Percentiles rank a stretch among this genome's conserved stretches.
These are phyloP conservation scores for Trifolium dubium DNA, from an alignment of 306 rosid genomes.

Conservation along the genomic window DNA sequence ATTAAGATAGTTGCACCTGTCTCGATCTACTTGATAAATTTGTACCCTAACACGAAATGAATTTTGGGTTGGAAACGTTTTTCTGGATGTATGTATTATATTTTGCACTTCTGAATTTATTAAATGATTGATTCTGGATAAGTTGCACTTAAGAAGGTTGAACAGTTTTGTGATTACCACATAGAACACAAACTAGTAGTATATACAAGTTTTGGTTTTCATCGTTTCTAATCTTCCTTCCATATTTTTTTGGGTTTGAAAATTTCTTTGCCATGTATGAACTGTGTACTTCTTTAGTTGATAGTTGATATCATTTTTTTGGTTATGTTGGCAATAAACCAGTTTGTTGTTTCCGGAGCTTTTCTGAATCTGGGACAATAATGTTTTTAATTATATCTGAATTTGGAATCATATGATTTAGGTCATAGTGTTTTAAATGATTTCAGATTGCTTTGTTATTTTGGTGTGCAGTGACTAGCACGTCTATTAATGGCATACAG, in stretches of 20 bases:
- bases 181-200: constrained; percentile 14
- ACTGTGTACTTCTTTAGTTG: constrained; percentile 12
- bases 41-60: constrained; percentile 1
- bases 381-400: neutral
- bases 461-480: constrained; percentile 7
- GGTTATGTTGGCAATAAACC: constrained; percentile 5
- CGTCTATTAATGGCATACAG: constrained; percentile 22
- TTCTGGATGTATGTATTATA: constrained; percentile 5
- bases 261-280: constrained; percentile 20
- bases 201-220: constrained; percentile 24
- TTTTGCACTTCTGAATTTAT: constrained; percentile 5
- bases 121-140: constrained; percentile 5
- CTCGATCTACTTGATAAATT: constrained; percentile 4
- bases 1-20: constrained; percentile 26
- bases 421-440: neutral
- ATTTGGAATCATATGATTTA: neutral
- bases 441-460: constrained; percentile 13
- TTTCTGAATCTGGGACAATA: constrained; percentile 28
- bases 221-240: constrained; percentile 30
- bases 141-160: constrained; percentile 16
- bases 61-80: constrained; percentile 7
- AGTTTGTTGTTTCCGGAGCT: constrained; percentile 8
- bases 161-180: constrained; percentile 9
- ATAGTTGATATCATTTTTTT: constrained; percentile 15
- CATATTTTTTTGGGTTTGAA: neutral